Evolutionary conservation across 192 early-diverging fungal species (phyloP), one percentile per base, ranked within the genome.

Genomic region (Linnemannia zychae): DNA sequence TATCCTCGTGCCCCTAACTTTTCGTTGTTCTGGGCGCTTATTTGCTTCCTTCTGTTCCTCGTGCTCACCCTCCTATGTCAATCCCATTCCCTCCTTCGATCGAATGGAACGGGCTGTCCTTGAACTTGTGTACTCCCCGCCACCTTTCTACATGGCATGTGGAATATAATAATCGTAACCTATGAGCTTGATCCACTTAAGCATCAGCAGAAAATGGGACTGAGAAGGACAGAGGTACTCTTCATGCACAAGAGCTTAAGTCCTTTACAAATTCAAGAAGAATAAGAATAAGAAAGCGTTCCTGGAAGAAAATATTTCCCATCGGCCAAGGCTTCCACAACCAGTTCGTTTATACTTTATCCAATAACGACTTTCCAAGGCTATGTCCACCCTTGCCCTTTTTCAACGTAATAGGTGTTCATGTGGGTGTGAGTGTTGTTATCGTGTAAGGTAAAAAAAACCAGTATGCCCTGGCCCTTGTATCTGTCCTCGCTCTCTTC

Each of bases 121-220:
- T 60, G 20, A 28, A 13, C 57, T 22, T 11, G n/a, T 28, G n/a
- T 28, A 0, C 24, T 63, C 6, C 24, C 28, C 57, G 24, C 28
- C 1, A 7, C 0, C 6, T 57, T 24, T 63, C 28, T 63, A 12
- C 28, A 24, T 15, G 28, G 28, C 57, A 31, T 31, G 57, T 31
- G 28, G 57, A 60, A 60, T 28, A 28, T 15, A 17, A 47, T 12
- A 47, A 53, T n/a, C 0, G 5, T 13, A 9, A 22, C 6, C 20
- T 4, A 24, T 57, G n/a, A 63, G 57, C 57, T 63, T 63, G 57
- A 63, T 63, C 57, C 24, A 63, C 9, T 63, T 63, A 63, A 63
- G 57, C 3, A 63, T 63, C 31, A 11, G 24, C 40, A 44, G 9
- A 44, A 63, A 24, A 11, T 31, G 57, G 9, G 57, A 28, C 24